Conservation (phyloP, 2,329 filamentous ascomycete species). For the Dactylella cylindrospora region DNA sequence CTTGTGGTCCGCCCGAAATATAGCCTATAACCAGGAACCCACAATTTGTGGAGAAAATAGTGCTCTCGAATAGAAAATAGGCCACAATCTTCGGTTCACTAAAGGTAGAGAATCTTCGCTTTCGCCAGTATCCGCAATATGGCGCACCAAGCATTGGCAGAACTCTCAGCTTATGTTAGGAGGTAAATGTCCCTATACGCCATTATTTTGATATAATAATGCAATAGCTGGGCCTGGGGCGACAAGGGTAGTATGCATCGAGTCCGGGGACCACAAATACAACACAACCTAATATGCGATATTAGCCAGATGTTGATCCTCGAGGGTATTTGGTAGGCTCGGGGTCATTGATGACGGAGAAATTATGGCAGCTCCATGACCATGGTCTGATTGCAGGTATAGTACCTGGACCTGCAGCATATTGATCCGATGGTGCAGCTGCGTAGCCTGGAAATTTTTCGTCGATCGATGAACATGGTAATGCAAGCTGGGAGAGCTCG, state of each 20-base stretch:
- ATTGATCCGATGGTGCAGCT: slow-evolving; percentile 41
- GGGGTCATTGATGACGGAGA: slow-evolving; percentile 23
- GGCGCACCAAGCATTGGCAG: slow-evolving; percentile 24
- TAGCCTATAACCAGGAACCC: slow-evolving; percentile 27
- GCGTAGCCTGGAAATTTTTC: slow-evolving; percentile 4
- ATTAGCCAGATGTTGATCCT: slow-evolving; percentile 35
- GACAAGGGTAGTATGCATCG: neutral
- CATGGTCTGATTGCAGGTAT: too few species aligned
- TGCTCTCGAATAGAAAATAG: too few species aligned
- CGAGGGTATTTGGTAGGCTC: slow-evolving; percentile 5
- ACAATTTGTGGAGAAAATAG: slow-evolving; percentile 24
- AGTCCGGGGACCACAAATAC: neutral
- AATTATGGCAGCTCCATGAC: slow-evolving; percentile 21
- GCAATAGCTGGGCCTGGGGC: neutral
- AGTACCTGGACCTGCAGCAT: slow-evolving; percentile 19
- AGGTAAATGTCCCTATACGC: neutral
- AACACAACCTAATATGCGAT: neutral
- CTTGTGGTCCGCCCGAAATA: slow-evolving; percentile 42
- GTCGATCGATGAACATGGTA: slow-evolving; percentile 6
- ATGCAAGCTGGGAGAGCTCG: neutral
- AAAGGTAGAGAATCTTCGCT: neutral
- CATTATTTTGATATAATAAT: neutral
- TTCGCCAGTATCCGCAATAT: slow-evolving; percentile 41
- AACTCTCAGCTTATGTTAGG: slow-evolving; percentile 6
- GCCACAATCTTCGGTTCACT: slow-evolving; percentile 12